Conservation (phyloP, 108 stramenopile species). For the Nitzschia inconspicua region DNA sequence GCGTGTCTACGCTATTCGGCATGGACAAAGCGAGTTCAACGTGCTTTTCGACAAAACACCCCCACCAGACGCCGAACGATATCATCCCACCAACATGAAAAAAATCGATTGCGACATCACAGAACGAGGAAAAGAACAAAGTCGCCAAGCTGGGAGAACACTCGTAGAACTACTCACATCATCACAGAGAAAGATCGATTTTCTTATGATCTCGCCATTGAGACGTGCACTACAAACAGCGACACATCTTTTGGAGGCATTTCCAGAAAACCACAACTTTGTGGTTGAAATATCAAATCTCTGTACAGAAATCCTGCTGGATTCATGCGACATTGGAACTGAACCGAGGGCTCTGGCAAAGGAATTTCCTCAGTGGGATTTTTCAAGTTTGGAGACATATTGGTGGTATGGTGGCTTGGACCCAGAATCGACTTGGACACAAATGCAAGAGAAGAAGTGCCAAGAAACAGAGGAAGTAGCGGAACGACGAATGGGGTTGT, state of each 20-base stretch:
- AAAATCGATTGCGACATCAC: constrained; percentile 14
- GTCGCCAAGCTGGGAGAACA: neutral
- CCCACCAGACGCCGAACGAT: neutral
- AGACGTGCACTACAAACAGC: constrained; percentile 42
- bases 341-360: neutral
- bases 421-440: neutral
- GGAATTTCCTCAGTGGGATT: constrained; percentile 6
- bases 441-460: neutral
- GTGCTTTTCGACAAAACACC: neutral
- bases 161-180: neutral
- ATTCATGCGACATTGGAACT: constrained; percentile 10
- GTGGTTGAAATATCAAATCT: neutral
- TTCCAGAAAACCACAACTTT: neutral
- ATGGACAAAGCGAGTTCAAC: constrained; percentile 2
- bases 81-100: constrained; percentile 4
- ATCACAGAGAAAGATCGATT: too few species aligned
- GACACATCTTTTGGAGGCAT: constrained; percentile 15
- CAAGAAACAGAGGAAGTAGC: neutral
- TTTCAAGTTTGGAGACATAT: neutral
- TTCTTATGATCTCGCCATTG: constrained; percentile 40
- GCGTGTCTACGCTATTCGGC: constrained; percentile 1
- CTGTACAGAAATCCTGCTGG: neutral
- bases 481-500: neutral
- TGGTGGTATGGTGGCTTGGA: constrained; percentile 10
- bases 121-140: neutral